phyloP scores from a whole-genome alignment of 257 asterid species.

The Plantago major region DNA sequence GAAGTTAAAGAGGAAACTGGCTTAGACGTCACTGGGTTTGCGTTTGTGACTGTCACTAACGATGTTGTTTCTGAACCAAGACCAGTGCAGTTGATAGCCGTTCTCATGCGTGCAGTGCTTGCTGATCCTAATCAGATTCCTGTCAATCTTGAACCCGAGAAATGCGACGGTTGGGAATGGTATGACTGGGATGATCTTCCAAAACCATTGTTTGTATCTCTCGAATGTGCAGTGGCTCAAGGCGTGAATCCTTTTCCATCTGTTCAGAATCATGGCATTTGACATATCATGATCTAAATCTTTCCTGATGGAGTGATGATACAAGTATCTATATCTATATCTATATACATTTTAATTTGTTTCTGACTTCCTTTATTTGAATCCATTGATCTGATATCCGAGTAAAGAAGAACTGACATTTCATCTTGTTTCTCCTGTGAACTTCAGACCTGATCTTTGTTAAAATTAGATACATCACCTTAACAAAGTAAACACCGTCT shows the following conservation, averaged over 20 bases:
- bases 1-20: slow-evolving; percentile 82
- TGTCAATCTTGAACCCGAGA: slow-evolving; percentile 57
- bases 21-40: slow-evolving; percentile 31
- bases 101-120: slow-evolving; percentile 45
- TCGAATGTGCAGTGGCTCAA: slow-evolving; percentile 36
- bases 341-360: too few relatives aligned
- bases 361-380: too few relatives aligned
- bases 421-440: too few relatives aligned
- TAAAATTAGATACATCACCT: too few relatives aligned
- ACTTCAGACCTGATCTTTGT: too few relatives aligned
- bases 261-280: background rate
- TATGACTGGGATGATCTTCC: slow-evolving; percentile 67
- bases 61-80: slow-evolving; percentile 35
- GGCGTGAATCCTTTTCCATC: slow-evolving; percentile 46
- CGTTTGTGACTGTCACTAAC: slow-evolving; percentile 44
- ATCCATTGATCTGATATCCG: too few relatives aligned
- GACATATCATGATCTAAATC: background rate
- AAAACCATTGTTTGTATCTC: slow-evolving; percentile 47
- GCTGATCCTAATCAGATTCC: slow-evolving; percentile 40
- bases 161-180: slow-evolving; percentile 84
- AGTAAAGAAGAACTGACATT: too few relatives aligned
- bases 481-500: too few relatives aligned
- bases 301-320: background rate
- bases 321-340: too few relatives aligned
- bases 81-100: slow-evolving; percentile 40